Evolutionary conservation across 2,329 filamentous ascomycete species (phyloP).

Genomic region (Cyphellophora europaea): DNA sequence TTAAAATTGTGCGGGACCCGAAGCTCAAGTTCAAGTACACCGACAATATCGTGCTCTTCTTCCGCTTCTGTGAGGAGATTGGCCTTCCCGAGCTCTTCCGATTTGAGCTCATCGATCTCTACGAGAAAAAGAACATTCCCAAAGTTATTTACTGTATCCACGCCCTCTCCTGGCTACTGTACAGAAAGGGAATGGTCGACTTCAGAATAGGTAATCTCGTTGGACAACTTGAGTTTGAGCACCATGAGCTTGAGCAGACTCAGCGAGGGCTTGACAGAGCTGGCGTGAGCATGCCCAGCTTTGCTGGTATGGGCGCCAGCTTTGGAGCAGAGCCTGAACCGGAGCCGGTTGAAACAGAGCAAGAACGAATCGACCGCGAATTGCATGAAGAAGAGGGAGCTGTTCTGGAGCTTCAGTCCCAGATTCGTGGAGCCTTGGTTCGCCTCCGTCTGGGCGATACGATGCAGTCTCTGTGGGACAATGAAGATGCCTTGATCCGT

Average conservation of each 20-base stretch:
- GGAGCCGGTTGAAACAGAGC: slow-evolving; percentile 70
- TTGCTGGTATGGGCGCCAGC: slow-evolving; percentile 92
- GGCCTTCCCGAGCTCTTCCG: slow-evolving; percentile 91
- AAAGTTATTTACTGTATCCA: slow-evolving; percentile 99
- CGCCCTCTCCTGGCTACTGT: slow-evolving; percentile 92
- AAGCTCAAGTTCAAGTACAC: slow-evolving; percentile 91
- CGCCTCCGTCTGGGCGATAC: slow-evolving; percentile 66
- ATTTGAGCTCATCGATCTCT: slow-evolving; percentile 93
- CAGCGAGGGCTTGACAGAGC: slow-evolving; percentile 95
- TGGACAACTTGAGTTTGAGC: slow-evolving; percentile 92
- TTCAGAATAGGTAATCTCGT: slow-evolving; percentile 96
- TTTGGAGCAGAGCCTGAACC: slow-evolving; percentile 79
- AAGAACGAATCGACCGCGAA: slow-evolving; percentile 77
- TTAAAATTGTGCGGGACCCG: slow-evolving; percentile 75
- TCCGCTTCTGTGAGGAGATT: slow-evolving; percentile 82
- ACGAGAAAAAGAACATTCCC: slow-evolving; percentile 99
- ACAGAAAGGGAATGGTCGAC: slow-evolving; percentile 85
- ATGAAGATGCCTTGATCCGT: slow-evolving; percentile 67
- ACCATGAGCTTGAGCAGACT: slow-evolving; percentile 93
- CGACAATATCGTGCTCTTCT: slow-evolving; percentile 96
- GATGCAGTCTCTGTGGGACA: slow-evolving; percentile 87
- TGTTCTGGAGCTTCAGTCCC: slow-evolving; percentile 75
- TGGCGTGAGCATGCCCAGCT: slow-evolving; percentile 92
- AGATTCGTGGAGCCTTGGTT: slow-evolving; percentile 70
- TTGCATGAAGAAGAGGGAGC: slow-evolving; percentile 63